These are phyloP conservation scores for Pinus taeda DNA, from an alignment of 75 land plant species.

Conservation along the genomic window DNA sequence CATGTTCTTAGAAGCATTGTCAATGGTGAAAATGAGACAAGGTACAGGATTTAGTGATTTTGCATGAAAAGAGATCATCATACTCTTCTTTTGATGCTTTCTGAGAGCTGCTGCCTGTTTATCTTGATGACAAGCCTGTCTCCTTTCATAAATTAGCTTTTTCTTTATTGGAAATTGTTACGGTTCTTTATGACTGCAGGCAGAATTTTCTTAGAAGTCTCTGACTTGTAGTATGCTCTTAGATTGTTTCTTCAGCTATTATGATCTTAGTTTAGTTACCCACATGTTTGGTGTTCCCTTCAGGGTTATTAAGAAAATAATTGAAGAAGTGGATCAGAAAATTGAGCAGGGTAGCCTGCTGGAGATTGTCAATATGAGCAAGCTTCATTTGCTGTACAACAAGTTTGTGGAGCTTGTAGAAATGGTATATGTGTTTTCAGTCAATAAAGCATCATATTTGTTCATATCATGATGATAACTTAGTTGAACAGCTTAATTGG, in stretches of 20 bases:
- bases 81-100: background rate
- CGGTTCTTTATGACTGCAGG: too few species aligned
- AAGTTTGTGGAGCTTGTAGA: constrained; percentile 63
- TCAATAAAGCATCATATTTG: background rate
- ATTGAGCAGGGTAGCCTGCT: constrained; percentile 20
- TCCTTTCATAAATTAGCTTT: background rate
- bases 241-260: too few species aligned
- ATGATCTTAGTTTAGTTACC: background rate
- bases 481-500: background rate
- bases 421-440: constrained; percentile 16
- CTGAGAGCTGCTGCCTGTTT: background rate
- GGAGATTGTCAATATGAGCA: constrained; percentile 39
- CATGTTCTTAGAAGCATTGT: constrained; percentile 20
- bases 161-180: background rate
- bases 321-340: constrained; percentile 38
- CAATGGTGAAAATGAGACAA: constrained; percentile 27
- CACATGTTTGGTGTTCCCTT: background rate
- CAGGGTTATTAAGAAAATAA: constrained; percentile 42
- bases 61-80: background rate
- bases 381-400: constrained; percentile 61
- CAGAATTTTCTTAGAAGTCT: too few species aligned
- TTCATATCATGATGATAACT: background rate
- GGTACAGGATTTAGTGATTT: background rate
- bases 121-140: background rate
- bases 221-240: too few species aligned